phyloP scores from a whole-genome alignment of 1,139 yeast species.

The Candida labiduridarum region DNA sequence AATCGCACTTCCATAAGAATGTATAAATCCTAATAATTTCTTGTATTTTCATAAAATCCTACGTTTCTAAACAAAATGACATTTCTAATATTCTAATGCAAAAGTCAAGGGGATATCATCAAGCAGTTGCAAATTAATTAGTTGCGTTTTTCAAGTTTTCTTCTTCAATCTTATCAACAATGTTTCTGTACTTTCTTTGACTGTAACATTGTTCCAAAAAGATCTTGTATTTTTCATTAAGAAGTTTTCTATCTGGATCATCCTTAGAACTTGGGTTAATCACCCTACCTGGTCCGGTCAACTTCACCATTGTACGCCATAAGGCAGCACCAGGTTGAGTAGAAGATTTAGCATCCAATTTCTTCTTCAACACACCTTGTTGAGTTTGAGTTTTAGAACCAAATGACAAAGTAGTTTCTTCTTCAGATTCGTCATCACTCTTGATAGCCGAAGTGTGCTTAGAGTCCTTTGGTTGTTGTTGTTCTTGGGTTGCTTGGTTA shows the following conservation, averaged over 20 bases:
- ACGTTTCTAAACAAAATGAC: neutral
- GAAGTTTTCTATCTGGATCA: constrained; percentile 68
- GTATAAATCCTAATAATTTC: no score
- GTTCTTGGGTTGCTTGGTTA: constrained; percentile 31
- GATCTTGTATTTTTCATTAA: constrained; percentile 77
- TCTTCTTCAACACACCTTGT: constrained; percentile 47
- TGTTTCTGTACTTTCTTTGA: constrained; percentile 72
- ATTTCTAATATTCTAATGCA: neutral
- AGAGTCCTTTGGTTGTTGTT: constrained; percentile 16
- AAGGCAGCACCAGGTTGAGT: constrained; percentile 50
- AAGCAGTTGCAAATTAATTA: constrained; percentile 11
- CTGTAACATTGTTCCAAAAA: constrained; percentile 85
- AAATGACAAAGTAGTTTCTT: constrained; percentile 55
- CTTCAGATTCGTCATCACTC: constrained; percentile 40
- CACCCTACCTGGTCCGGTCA: constrained; percentile 83
- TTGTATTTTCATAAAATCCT: no score
- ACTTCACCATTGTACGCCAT: constrained; percentile 84
- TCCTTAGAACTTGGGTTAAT: constrained; percentile 63
- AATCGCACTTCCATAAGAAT: no score
- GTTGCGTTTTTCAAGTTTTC: constrained; percentile 21
- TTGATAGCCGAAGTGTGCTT: constrained; percentile 1
- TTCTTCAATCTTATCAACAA: constrained; percentile 63
- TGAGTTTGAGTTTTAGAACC: constrained; percentile 58
- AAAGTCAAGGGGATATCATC: neutral
- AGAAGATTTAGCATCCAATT: constrained; percentile 30